Base-by-base conservation (phyloP, 2,329 filamentous ascomycete genomes). In the Aspergillus versicolor region DNA sequence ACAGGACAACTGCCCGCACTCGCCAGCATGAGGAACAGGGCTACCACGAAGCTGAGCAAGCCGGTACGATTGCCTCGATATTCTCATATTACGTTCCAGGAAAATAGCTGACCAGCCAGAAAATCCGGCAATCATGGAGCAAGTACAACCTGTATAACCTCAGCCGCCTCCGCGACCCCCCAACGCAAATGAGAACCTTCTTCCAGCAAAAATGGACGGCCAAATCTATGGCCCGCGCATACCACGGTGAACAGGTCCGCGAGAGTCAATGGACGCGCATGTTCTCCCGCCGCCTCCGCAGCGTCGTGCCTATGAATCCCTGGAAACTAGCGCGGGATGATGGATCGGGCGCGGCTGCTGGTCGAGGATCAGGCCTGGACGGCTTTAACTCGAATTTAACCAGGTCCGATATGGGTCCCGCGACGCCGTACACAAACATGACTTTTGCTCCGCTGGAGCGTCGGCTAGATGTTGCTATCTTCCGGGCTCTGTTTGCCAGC, bases 141-240 rank as follows among this genome's bases (percentile, higher is more conserved):
- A 96, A 96, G 80, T 92, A 91, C 82, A 96, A 96, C 73, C 83
- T 99, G 62, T 99, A 90, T 85, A 97, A 97, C 78, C 79, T 99
- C 63, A 78, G 81, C 50, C 83, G 84, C 64, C 69, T 84, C 34
- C 76, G 68, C 43, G 69, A 74, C 2, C 84, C 82, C 17, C 70
- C 66, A 15, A 75, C 78, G 57, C 70, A 65, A 60, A 68, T 70
- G 32, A 69, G 78, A 61, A 97, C 92, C 44, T 95, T 94, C 79
- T 99, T 96, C 83, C 93, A 97, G 82, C 93, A 97, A 78, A 99
- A 99, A 88, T 99, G 93, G 93, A 76, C 78, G 1, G 90, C 93
- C 68, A 99, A 99, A 77, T 86, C 92, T 21, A 75, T 87, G 63
- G 85, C 91, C 42, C 88, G 94, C 65, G 87, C 84, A 62, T 99